Evolutionary conservation across 805 yeast genomes (phyloP).

Genomic region (Soucietia sequanensis): DNA sequence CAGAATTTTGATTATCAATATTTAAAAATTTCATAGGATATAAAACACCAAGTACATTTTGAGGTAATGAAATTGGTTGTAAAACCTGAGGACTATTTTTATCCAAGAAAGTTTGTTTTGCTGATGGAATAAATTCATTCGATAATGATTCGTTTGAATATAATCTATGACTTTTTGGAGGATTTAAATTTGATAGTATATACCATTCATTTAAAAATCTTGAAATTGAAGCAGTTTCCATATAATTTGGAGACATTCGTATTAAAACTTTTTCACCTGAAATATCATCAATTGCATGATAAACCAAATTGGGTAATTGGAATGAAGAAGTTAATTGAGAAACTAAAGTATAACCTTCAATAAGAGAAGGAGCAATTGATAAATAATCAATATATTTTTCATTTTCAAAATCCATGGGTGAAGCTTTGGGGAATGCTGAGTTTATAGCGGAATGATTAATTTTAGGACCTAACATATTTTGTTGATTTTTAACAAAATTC

Average conservation of each 20-base stretch:
- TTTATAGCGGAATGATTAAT: slow-evolving; percentile 11
- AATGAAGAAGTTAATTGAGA: slow-evolving; percentile 13
- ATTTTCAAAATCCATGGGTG: not conserved
- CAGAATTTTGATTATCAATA: slow-evolving; percentile 6
- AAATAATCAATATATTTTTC: slow-evolving; percentile 10
- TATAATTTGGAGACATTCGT: slow-evolving; percentile 24
- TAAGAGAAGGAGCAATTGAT: slow-evolving; percentile 11
- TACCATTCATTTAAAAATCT: slow-evolving; percentile 37
- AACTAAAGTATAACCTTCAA: slow-evolving; percentile 23
- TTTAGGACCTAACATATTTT: slow-evolving; percentile 8
- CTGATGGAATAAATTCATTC: slow-evolving; percentile 10
- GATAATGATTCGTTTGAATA: slow-evolving; percentile 14
- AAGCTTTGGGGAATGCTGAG: not conserved
- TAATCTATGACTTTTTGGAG: slow-evolving; percentile 13
- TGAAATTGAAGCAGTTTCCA: slow-evolving; percentile 17
- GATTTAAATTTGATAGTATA: slow-evolving; percentile 23
- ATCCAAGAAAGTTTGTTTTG: slow-evolving; percentile 4
- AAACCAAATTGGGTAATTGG: slow-evolving; percentile 12
- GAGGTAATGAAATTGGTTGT: slow-evolving; percentile 25
- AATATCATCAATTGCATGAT: slow-evolving; percentile 14
- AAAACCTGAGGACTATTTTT: slow-evolving; percentile 1
- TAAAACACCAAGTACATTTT: slow-evolving; percentile 23
- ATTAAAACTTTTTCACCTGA: slow-evolving; percentile 15
- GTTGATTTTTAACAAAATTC: slow-evolving; percentile 20
- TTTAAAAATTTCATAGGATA: slow-evolving; percentile 23